A percentile compares a stretch with the other conserved stretches of the same genome.
Conservation (phyloP, 306 rosid genomes). For the Dryas octopetala region DNA sequence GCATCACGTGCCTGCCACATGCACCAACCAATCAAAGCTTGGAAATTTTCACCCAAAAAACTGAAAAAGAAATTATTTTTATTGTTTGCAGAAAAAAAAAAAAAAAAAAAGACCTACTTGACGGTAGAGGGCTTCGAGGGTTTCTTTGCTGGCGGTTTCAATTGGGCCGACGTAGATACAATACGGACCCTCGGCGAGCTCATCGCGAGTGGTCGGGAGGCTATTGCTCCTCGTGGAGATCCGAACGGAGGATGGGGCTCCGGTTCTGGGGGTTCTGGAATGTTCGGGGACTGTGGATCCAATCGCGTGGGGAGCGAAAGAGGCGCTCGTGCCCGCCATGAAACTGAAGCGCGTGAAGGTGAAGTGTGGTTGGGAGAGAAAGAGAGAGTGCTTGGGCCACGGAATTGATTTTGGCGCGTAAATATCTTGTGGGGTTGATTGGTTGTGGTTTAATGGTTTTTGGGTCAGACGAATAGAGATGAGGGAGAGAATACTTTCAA, state of each 20-base stretch:
- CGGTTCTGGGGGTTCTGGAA: slow-evolving; percentile 37
- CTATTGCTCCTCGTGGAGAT: slow-evolving; percentile 42
- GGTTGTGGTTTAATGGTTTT: neutral
- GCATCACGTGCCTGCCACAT: slow-evolving; percentile 74
- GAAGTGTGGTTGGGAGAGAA: slow-evolving; percentile 13
- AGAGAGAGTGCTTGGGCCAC: slow-evolving; percentile 19
- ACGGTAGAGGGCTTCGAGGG: slow-evolving; percentile 77
- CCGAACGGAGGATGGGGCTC: slow-evolving; percentile 38
- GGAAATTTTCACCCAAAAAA: neutral
- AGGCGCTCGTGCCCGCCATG: slow-evolving; percentile 67
- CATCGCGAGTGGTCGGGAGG: slow-evolving; percentile 36
- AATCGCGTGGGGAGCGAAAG: slow-evolving; percentile 36
- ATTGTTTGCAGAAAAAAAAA: neutral
- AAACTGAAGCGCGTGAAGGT: slow-evolving; percentile 26
- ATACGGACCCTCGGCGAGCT: slow-evolving; percentile 50
- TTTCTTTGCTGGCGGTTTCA: slow-evolving; percentile 78
- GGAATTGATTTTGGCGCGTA: slow-evolving; percentile 39
- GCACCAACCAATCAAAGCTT: neutral
- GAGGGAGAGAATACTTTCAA: neutral
- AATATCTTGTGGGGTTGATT: slow-evolving; percentile 29
- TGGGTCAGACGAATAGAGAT: neutral
- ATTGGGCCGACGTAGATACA: slow-evolving; percentile 79
- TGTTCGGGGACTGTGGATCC: slow-evolving; percentile 38
- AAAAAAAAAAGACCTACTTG: slow-evolving; percentile 38
- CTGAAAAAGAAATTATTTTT: neutral